Percentiles rank a stretch among this genome's conserved stretches.
Evolutionary conservation across 2,329 filamentous ascomycete genomes (phyloP).

Genomic region (Neopestalotiopsis clavispora): DNA sequence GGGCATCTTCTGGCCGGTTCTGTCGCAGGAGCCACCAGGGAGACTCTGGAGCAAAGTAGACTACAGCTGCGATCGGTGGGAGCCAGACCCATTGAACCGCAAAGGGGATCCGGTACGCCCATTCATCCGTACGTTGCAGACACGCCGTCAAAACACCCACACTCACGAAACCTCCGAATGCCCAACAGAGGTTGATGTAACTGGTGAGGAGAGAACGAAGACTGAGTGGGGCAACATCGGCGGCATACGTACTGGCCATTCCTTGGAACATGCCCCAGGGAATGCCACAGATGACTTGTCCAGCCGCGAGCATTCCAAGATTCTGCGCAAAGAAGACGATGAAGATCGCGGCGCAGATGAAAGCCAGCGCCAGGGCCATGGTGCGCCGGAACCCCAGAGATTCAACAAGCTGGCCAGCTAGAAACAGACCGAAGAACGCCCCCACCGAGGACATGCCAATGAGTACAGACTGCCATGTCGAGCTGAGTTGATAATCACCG

Average conservation of each 20-base stretch:
- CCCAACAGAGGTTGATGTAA: conserved; percentile 39
- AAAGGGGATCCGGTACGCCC: not conserved
- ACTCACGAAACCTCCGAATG: conserved; percentile 42
- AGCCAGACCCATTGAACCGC: not conserved
- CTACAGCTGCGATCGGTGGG: not conserved
- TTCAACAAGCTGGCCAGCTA: conserved; percentile 38
- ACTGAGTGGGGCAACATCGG: conserved; percentile 32
- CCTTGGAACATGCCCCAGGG: conserved; percentile 34
- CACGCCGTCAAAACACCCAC: conserved; percentile 38
- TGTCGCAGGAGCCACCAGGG: conserved; percentile 4
- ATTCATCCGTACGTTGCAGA: conserved; percentile 18
- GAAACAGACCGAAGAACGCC: conserved; percentile 45
- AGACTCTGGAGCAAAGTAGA: not conserved
- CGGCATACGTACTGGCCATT: conserved; percentile 30
- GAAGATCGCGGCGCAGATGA: conserved; percentile 41
- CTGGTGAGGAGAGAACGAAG: conserved; percentile 32
- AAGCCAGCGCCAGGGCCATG: conserved; percentile 39
- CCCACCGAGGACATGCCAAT: conserved; percentile 45
- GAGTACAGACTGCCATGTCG: conserved; percentile 49
- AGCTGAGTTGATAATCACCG: conserved; percentile 35
- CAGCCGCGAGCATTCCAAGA: conserved; percentile 34
- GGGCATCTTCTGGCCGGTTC: not conserved
- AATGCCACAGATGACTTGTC: conserved; percentile 40
- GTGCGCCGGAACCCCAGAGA: conserved; percentile 38
- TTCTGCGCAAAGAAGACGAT: conserved; percentile 41